Conservation (phyloP, 306 rosid species). For the Pterocarpus macrocarpus region DNA sequence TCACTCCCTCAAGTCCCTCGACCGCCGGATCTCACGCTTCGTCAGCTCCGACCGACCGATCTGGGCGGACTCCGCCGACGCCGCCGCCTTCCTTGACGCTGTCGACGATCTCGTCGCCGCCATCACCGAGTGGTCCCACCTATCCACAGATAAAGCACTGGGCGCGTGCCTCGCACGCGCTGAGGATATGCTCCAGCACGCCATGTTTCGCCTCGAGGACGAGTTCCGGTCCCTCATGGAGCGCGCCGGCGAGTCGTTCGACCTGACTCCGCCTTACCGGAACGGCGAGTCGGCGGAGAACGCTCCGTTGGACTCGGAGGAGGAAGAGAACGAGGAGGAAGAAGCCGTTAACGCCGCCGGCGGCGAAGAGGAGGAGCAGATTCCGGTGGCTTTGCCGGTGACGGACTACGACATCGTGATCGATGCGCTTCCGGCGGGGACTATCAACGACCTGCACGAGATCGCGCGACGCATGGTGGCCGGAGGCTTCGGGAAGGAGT, state of each 20-base stretch:
- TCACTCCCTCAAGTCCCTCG: slow-evolving; percentile 72
- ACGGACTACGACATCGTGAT: slow-evolving; percentile 77
- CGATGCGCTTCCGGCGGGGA: slow-evolving; percentile 86
- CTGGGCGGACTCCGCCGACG: slow-evolving; percentile 79
- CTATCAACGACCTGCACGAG: slow-evolving; percentile 85
- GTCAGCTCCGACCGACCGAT: slow-evolving; percentile 75
- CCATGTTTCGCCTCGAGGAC: slow-evolving; percentile 87
- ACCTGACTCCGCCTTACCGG: slow-evolving; percentile 57
- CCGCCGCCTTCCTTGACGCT: slow-evolving; percentile 81
- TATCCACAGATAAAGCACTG: slow-evolving; percentile 67
- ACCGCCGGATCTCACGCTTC: slow-evolving; percentile 82
- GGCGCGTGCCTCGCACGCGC: slow-evolving; percentile 73
- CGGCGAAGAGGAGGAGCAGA: slow-evolving; percentile 51
- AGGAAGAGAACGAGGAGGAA: slow-evolving; percentile 60
- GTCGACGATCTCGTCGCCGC: slow-evolving; percentile 75
- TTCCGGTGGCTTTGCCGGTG: slow-evolving; percentile 84
- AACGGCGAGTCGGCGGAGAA: slow-evolving; percentile 63
- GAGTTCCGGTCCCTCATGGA: slow-evolving; percentile 93
- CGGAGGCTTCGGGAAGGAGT: slow-evolving; percentile 90
- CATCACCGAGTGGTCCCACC: slow-evolving; percentile 78
- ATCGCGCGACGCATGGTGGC: slow-evolving; percentile 94
- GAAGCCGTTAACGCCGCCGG: slow-evolving; percentile 45
- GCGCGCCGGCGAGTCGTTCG: slow-evolving; percentile 89
- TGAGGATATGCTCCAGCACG: slow-evolving; percentile 85
- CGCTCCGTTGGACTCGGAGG: slow-evolving; percentile 71